phyloP scores from a whole-genome alignment of 495 filamentous ascomycete genomes.

The Hypoxylon intermedium region DNA sequence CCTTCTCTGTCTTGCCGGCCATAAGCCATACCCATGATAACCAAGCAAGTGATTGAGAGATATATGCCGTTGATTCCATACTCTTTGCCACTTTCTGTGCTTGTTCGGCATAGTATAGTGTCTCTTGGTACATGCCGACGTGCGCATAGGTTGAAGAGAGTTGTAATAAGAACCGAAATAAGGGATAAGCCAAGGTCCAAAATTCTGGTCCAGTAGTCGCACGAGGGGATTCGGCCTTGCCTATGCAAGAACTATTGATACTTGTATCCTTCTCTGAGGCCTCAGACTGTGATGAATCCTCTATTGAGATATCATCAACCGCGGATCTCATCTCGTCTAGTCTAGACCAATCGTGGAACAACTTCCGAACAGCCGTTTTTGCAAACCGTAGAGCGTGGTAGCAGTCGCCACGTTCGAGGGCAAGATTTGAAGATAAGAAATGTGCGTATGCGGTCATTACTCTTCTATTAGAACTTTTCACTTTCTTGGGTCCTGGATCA shows the following conservation, averaged over 20 bases:
- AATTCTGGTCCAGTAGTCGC: slow-evolving; percentile 67
- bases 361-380: slow-evolving; percentile 68
- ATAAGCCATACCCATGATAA: slow-evolving; percentile 70
- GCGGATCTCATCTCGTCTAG: slow-evolving; percentile 58
- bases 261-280: slow-evolving; percentile 41
- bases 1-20: slow-evolving; percentile 67
- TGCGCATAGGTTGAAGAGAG: slow-evolving; percentile 79
- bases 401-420: slow-evolving; percentile 67
- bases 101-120: slow-evolving; percentile 87
- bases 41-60: slow-evolving; percentile 61
- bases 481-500: slow-evolving; percentile 30
- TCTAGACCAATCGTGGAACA: slow-evolving; percentile 74
- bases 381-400: slow-evolving; percentile 71
- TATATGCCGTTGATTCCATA: slow-evolving; percentile 66
- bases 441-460: slow-evolving; percentile 58
- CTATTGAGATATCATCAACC: slow-evolving; percentile 36
- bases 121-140: slow-evolving; percentile 85
- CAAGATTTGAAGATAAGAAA: slow-evolving; percentile 67
- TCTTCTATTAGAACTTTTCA: slow-evolving; percentile 43
- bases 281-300: slow-evolving; percentile 47
- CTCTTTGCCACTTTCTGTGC: slow-evolving; percentile 78
- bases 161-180: slow-evolving; percentile 72
- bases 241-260: slow-evolving; percentile 37
- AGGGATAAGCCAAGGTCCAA: slow-evolving; percentile 77
- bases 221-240: slow-evolving; percentile 18